These are phyloP conservation scores for Incumbomyces delicatus DNA, from an alignment of 2,329 filamentous ascomycete genomes.

Conservation along the genomic window DNA sequence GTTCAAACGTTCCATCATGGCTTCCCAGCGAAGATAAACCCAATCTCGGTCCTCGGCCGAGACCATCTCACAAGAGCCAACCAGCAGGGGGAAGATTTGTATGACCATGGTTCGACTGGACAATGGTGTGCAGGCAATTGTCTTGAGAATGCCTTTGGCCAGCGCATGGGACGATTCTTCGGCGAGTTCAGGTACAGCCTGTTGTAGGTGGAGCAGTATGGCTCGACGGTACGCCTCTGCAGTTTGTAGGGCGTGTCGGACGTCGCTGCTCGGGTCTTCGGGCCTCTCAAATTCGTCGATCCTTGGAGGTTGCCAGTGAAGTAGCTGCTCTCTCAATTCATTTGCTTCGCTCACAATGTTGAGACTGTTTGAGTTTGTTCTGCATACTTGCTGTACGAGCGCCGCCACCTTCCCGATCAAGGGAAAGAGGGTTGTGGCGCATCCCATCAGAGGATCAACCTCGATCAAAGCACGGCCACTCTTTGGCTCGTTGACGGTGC, in stretches of 20 bases:
- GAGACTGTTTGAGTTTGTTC: slow-evolving; percentile 45
- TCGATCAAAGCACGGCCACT: slow-evolving; percentile 37
- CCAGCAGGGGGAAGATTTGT: slow-evolving; percentile 60
- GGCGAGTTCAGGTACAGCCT: slow-evolving; percentile 59
- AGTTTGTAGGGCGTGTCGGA: slow-evolving; percentile 56
- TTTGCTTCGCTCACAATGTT: slow-evolving; percentile 53
- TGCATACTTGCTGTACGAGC: slow-evolving; percentile 54
- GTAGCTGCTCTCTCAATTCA: slow-evolving; percentile 50
- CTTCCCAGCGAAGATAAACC: slow-evolving; percentile 53
- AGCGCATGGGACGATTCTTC: slow-evolving; percentile 48
- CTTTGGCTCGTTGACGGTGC: slow-evolving; percentile 28
- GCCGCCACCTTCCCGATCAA: slow-evolving; percentile 57
- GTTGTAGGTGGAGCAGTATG: slow-evolving; percentile 56
- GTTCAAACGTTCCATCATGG: slow-evolving; percentile 52
- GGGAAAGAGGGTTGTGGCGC: slow-evolving; percentile 57
- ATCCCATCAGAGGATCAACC: slow-evolving; percentile 64
- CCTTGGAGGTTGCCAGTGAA: slow-evolving; percentile 51
- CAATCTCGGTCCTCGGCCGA: slow-evolving; percentile 52
- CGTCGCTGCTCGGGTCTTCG: slow-evolving; percentile 53
- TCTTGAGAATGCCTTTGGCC: slow-evolving; percentile 51
- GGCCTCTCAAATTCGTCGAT: slow-evolving; percentile 46
- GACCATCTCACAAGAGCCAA: slow-evolving; percentile 55
- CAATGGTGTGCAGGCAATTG: slow-evolving; percentile 54
- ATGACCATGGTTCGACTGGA: slow-evolving; percentile 55
- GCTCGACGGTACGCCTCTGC: slow-evolving; percentile 59